These are phyloP conservation scores for Fusarium cyanostomum DNA, from an alignment of 2,329 filamentous ascomycete genomes.

Conservation along the genomic window DNA sequence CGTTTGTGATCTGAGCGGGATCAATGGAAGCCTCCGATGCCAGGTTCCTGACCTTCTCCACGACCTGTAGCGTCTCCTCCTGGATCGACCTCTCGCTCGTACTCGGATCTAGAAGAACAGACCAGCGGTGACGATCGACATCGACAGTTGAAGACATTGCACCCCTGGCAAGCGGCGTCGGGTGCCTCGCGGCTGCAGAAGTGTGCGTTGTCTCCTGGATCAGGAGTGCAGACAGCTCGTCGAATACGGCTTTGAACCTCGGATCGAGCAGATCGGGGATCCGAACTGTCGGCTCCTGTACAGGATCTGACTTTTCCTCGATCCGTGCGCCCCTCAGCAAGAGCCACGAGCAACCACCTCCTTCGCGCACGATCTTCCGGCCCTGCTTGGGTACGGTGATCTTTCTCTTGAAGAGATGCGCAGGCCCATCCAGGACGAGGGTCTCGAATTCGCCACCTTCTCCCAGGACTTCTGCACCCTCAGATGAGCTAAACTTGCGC, in stretches of 20 bases:
- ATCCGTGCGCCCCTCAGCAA: conserved; percentile 68
- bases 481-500: conserved; percentile 71
- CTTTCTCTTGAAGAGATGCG: conserved; percentile 73
- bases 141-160: conserved; percentile 26
- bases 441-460: conserved; percentile 98
- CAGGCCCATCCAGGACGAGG: conserved; percentile 83
- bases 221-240: conserved; percentile 40
- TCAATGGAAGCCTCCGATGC: conserved; percentile 48
- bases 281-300: conserved; percentile 50
- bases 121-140: conserved; percentile 50
- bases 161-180: neutral
- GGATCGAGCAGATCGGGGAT: conserved; percentile 74
- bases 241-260: conserved; percentile 60
- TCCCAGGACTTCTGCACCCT: conserved; percentile 77
- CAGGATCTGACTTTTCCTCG: conserved; percentile 50
- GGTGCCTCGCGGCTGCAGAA: conserved; percentile 8
- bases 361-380: conserved; percentile 67
- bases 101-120: conserved; percentile 47
- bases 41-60: conserved; percentile 55
- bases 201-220: conserved; percentile 6
- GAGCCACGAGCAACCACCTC: conserved; percentile 81
- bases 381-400: conserved; percentile 69
- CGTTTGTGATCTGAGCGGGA: conserved; percentile 58
- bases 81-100: conserved; percentile 49
- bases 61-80: conserved; percentile 59